phyloP scores from a whole-genome alignment of 1,139 yeast species.

The Taphrina populina region DNA sequence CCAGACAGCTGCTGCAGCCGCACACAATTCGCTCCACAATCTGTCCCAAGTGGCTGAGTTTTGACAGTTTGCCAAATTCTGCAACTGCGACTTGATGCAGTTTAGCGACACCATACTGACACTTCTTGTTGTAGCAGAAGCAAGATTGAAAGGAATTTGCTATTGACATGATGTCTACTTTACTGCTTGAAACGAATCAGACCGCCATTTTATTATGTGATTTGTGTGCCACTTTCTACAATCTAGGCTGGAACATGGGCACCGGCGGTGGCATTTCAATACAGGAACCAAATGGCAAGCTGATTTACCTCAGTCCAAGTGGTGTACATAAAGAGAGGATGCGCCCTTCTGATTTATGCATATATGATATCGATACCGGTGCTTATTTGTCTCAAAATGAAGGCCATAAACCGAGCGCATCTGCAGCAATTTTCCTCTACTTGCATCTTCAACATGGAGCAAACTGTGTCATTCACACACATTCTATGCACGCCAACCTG shows the following conservation, averaged over 20 bases:
- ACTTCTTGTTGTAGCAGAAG: too few relatives aligned
- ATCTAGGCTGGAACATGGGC: constrained; percentile 89
- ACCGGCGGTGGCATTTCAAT: constrained; percentile 95
- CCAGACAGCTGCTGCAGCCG: too few relatives aligned
- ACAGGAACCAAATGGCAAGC: constrained; percentile 53
- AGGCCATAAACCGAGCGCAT: constrained; percentile 79
- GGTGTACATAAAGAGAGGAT: constrained; percentile 93
- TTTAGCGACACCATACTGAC: too few relatives aligned
- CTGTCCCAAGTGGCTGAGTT: too few relatives aligned
- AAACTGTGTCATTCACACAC: constrained; percentile 94
- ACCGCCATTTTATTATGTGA: constrained; percentile 44
- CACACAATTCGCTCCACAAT: too few relatives aligned
- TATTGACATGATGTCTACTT: too few relatives aligned
- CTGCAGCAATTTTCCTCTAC: constrained; percentile 87
- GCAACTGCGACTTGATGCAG: too few relatives aligned
- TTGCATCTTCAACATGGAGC: constrained; percentile 57
- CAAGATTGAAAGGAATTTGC: too few relatives aligned
- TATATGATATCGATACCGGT: constrained; percentile 55
- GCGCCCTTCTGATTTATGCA: constrained; percentile 78
- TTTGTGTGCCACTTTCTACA: constrained; percentile 71
- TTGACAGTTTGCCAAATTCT: too few relatives aligned
- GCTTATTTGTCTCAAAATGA: constrained; percentile 63
- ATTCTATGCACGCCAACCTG: constrained; percentile 85
- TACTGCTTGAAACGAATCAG: too few relatives aligned
- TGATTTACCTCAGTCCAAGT: constrained; percentile 81